phyloP scores from a whole-genome alignment of 2,329 filamentous ascomycete genomes.

The Paraphoma chrysanthemicola region DNA sequence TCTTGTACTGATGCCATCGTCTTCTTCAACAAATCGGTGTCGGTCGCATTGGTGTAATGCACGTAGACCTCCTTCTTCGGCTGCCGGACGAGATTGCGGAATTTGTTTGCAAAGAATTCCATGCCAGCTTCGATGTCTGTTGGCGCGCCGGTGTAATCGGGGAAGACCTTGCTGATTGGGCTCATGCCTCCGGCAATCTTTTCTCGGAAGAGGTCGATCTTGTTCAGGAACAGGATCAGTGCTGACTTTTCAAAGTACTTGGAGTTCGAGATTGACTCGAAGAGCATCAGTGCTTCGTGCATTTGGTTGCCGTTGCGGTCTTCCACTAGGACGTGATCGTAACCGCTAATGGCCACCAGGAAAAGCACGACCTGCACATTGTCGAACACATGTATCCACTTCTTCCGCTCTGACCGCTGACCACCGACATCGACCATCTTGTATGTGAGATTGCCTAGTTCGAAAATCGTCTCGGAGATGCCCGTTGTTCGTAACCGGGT shows the following conservation, averaged over 20 bases:
- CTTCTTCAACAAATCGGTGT: constrained; percentile 63
- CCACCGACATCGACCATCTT: constrained; percentile 97
- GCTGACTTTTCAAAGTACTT: constrained; percentile 61
- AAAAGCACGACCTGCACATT: constrained; percentile 93
- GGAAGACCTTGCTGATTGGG: constrained; percentile 58
- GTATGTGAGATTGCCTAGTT: constrained; percentile 89
- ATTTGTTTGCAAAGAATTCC: constrained; percentile 60
- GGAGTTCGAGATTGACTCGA: constrained; percentile 61
- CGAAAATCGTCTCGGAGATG: constrained; percentile 94
- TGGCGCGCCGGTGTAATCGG: constrained; percentile 54
- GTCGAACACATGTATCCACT: constrained; percentile 97
- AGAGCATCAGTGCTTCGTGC: constrained; percentile 62
- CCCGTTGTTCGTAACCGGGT: constrained; percentile 91
- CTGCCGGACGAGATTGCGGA: constrained; percentile 58
- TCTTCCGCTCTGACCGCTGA: constrained; percentile 91
- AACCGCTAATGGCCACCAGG: constrained; percentile 92
- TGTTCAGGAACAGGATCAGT: constrained; percentile 61
- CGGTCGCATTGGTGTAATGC: constrained; percentile 61
- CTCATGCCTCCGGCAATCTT: constrained; percentile 56
- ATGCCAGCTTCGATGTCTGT: constrained; percentile 57
- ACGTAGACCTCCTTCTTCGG: constrained; percentile 60
- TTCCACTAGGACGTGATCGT: constrained; percentile 94
- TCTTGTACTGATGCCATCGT: constrained; percentile 62
- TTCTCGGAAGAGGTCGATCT: constrained; percentile 60
- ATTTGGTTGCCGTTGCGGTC: constrained; percentile 83